Evolutionary conservation across 2,329 filamentous ascomycete species (phyloP).

Genomic region (Dactylellina leptospora): DNA sequence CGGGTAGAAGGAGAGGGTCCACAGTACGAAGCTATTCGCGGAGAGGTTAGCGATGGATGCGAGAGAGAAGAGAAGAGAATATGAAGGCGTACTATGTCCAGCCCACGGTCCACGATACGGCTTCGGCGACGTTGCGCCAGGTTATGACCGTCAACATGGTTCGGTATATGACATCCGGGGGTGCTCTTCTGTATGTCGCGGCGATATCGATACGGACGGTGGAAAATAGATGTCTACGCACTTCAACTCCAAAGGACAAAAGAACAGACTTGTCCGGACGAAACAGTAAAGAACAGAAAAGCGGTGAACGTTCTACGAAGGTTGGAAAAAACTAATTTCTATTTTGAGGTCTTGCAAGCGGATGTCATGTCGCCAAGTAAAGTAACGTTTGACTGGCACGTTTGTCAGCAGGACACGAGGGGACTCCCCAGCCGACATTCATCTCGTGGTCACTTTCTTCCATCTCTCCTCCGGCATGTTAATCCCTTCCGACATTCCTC

Average conservation of each 20-base stretch:
- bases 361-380: conserved; percentile 18
- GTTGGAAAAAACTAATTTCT: no score
- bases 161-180: not conserved
- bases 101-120: conserved; percentile 63
- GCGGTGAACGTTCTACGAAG: no score
- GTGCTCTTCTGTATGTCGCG: not conserved
- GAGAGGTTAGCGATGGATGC: not conserved
- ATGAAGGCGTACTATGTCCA: conserved; percentile 71
- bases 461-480: no score
- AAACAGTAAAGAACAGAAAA: no score
- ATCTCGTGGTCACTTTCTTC: not conserved
- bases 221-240: no score
- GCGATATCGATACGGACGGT: not conserved
- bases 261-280: no score
- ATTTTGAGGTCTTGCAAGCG: not conserved
- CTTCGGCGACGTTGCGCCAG: conserved; percentile 24
- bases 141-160: conserved; percentile 10
- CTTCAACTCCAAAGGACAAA: no score
- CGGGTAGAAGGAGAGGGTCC: conserved; percentile 92
- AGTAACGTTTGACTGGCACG: no score
- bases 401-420: conserved; percentile 4
- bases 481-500: no score
- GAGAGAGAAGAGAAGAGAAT: not conserved
- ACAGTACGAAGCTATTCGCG: conserved; percentile 68
- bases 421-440: not conserved